Evolutionary conservation across 2,329 filamentous ascomycete species (phyloP).

Genomic region (Huntiella abstrusa): DNA sequence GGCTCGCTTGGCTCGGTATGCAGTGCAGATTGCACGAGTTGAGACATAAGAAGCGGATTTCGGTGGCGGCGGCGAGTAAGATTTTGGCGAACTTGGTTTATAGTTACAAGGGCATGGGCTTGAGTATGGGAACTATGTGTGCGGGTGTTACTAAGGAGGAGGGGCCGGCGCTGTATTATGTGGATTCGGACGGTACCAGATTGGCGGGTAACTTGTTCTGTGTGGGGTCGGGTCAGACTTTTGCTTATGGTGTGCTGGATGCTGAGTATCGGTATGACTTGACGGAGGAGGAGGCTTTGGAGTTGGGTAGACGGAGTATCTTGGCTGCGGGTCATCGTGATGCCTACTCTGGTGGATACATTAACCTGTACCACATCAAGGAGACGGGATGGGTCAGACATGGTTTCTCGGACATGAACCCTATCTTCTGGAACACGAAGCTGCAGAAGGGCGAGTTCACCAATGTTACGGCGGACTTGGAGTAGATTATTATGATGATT

Average conservation of each 20-base stretch:
- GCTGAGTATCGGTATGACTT: constrained; percentile 88
- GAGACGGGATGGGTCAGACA: constrained; percentile 98
- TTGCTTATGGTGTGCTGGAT: constrained; percentile 94
- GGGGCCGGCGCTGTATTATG: constrained; percentile 95
- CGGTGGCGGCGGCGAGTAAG: constrained; percentile 90
- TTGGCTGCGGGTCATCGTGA: constrained; percentile 91
- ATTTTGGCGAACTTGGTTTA: constrained; percentile 97
- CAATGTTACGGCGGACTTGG: constrained; percentile 68
- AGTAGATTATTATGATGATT: constrained; percentile 13
- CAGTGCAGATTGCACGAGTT: constrained; percentile 98
- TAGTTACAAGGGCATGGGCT: constrained; percentile 94
- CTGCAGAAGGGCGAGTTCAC: constrained; percentile 96
- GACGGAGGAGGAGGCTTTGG: constrained; percentile 69
- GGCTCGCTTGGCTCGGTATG: constrained; percentile 96
- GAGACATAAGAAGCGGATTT: constrained; percentile 96
- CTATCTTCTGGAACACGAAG: constrained; percentile 99
- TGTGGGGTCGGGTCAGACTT: constrained; percentile 94
- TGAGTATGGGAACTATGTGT: constrained; percentile 99
- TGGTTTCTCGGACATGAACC: constrained; percentile 94
- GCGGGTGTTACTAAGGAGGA: constrained; percentile 89
- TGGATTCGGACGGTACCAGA: constrained; percentile 88
- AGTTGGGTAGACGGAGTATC: constrained; percentile 81
- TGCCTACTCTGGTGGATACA: constrained; percentile 95
- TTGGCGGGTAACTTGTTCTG: constrained; percentile 92
- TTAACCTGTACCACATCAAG: constrained; percentile 98